These are phyloP conservation scores for Alternaria tenuissima DNA, from an alignment of 2,329 filamentous ascomycete species.

Conservation along the genomic window DNA sequence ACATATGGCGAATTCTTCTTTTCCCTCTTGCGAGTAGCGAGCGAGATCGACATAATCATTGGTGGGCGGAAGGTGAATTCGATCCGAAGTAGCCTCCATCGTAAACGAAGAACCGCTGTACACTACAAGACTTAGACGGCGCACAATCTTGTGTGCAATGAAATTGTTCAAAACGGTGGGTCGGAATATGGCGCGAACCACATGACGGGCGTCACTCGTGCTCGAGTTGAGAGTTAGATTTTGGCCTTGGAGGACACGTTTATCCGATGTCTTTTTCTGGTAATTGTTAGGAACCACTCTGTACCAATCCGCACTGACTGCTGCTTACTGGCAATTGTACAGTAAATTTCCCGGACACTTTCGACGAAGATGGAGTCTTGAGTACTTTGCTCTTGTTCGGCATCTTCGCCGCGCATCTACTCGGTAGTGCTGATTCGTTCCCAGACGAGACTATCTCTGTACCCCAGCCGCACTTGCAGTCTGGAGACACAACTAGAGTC, in stretches of 20 bases:
- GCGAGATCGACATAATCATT: slow-evolving; percentile 8
- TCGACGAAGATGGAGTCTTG: not conserved
- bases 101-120: not conserved
- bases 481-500: not conserved
- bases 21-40: not conserved
- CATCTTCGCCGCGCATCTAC: not conserved
- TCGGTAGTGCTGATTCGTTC: not conserved
- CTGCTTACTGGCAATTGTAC: not conserved
- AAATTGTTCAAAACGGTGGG: not conserved
- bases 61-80: not conserved
- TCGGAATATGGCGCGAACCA: not conserved
- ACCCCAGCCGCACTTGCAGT: not conserved
- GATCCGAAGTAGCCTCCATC: not conserved
- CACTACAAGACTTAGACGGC: not conserved
- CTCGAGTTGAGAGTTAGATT: not conserved
- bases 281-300: not conserved
- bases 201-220: not conserved
- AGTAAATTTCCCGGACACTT: not conserved
- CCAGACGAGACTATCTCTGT: not conserved
- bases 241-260: not conserved
- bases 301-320: not conserved
- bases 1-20: not conserved
- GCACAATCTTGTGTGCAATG: not conserved
- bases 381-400: not conserved
- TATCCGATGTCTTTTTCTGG: not conserved